These are phyloP conservation scores for Nakazawaea ambrosiae DNA, from an alignment of 805 yeast genomes.

Conservation along the genomic window DNA sequence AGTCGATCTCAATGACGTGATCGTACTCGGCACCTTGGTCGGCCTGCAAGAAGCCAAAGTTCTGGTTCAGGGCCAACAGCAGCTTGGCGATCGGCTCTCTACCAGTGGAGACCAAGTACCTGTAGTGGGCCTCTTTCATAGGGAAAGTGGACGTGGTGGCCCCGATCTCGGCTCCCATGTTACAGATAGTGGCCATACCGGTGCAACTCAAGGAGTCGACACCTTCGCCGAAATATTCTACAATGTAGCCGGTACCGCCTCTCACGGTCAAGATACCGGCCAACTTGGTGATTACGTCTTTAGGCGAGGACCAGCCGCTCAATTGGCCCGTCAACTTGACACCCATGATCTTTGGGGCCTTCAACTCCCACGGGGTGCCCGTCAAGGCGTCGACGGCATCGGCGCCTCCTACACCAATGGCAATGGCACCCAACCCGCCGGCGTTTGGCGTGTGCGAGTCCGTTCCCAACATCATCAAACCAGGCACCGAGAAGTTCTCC, in stretches of 20 bases:
- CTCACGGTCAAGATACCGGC: slow-evolving; percentile 94
- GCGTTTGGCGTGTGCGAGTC: slow-evolving; percentile 98
- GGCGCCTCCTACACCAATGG: slow-evolving; percentile 99
- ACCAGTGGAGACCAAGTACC: slow-evolving; percentile 80
- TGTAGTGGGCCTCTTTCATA: slow-evolving; percentile 82
- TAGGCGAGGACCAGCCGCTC: slow-evolving; percentile 96
- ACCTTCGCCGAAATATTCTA: slow-evolving; percentile 96
- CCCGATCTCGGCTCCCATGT: slow-evolving; percentile 99
- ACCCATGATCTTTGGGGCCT: slow-evolving; percentile 94
- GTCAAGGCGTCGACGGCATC: slow-evolving; percentile 98
- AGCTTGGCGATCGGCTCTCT: slow-evolving; percentile 81
- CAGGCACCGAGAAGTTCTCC: slow-evolving; percentile 97
- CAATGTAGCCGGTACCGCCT: slow-evolving; percentile 97
- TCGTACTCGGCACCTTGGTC: slow-evolving; percentile 94
- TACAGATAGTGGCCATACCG: slow-evolving; percentile 99
- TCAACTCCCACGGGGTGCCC: slow-evolving; percentile 92
- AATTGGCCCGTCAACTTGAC: slow-evolving; percentile 88
- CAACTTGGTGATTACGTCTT: slow-evolving; percentile 86
- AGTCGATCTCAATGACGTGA: slow-evolving; percentile 84
- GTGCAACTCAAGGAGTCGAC: slow-evolving; percentile 89
- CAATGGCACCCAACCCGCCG: slow-evolving; percentile 96
- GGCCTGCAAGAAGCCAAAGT: slow-evolving; percentile 66
- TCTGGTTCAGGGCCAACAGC: slow-evolving; percentile 58
- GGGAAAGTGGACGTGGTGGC: slow-evolving; percentile 98
- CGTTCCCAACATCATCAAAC: slow-evolving; percentile 92